A percentile compares a stretch with the other conserved stretches of the same genome.
These are phyloP conservation scores for Shiraia sp. DNA, from an alignment of 2,329 filamentous ascomycete species.

Conservation along the genomic window DNA sequence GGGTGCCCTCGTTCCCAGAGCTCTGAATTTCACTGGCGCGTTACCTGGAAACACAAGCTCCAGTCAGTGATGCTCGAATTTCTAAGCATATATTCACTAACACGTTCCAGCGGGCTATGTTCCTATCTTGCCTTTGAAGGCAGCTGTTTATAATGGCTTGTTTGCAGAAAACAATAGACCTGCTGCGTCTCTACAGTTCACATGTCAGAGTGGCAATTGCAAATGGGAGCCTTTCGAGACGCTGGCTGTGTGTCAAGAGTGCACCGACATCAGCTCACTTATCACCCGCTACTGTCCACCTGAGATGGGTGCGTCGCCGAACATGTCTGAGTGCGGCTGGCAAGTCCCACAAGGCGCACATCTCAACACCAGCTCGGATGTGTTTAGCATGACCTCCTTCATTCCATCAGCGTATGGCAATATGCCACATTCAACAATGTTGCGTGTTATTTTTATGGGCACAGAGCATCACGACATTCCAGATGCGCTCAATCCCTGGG, in stretches of 20 bases:
- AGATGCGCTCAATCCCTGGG: slow-evolving; percentile 10
- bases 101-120: slow-evolving; percentile 12
- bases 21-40: slow-evolving; percentile 13
- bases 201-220: slow-evolving; percentile 15
- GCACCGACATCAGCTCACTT: slow-evolving; percentile 13
- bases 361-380: slow-evolving; percentile 18
- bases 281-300: slow-evolving; percentile 13
- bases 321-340: slow-evolving; percentile 14
- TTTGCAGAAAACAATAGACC: slow-evolving; percentile 18
- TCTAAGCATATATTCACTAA: background rate
- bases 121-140: slow-evolving; percentile 15
- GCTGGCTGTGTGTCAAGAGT: slow-evolving; percentile 14
- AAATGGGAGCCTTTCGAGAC: slow-evolving; percentile 14
- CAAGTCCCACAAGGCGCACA: slow-evolving; percentile 13
- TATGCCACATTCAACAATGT: slow-evolving; percentile 17
- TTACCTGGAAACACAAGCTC: slow-evolving; percentile 12
- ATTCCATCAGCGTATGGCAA: slow-evolving; percentile 18
- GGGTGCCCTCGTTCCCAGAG: slow-evolving; percentile 11
- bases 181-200: slow-evolving; percentile 13
- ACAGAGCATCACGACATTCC: slow-evolving; percentile 13
- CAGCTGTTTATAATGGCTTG: slow-evolving; percentile 16
- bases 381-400: slow-evolving; percentile 20
- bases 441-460: slow-evolving; percentile 17
- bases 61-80: slow-evolving; percentile 6
- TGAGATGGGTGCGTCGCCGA: slow-evolving; percentile 8